Conservation (phyloP, 192 early-diverging fungal species). For the Coemansia reversa region DNA sequence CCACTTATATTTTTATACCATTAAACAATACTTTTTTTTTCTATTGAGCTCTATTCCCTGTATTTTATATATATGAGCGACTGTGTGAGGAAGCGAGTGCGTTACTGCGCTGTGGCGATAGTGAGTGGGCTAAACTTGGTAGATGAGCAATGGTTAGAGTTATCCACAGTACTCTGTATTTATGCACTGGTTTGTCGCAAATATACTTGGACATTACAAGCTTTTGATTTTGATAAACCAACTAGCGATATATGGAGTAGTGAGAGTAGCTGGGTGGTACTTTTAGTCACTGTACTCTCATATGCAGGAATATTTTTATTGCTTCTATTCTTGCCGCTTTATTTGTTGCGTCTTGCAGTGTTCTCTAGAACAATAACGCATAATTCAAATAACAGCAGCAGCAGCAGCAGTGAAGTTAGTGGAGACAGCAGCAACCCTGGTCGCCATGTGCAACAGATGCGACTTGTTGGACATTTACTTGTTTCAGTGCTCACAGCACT, state of each 20-base stretch:
- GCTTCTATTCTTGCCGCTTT: conserved; percentile 8
- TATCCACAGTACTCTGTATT: not conserved
- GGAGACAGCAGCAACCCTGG: not conserved
- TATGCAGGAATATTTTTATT: conserved; percentile 6
- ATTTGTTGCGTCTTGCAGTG: not conserved
- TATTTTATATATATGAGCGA: too few species aligned
- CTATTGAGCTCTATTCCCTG: too few species aligned
- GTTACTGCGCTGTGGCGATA: too few species aligned
- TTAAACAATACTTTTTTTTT: too few species aligned
- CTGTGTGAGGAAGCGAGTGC: too few species aligned
- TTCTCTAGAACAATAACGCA: not conserved
- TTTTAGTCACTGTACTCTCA: not conserved
- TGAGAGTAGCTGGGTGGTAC: conserved; percentile 7
- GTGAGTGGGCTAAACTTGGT: not conserved
- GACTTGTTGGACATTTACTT: not conserved
- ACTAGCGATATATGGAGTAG: too few species aligned
- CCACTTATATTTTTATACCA: too few species aligned
- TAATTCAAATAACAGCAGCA: not conserved
- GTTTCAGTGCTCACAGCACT: conserved; percentile 13
- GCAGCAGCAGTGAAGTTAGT: too few species aligned
- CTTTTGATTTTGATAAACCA: not conserved
- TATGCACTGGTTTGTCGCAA: conserved; percentile 17
- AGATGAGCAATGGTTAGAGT: conserved; percentile 3
- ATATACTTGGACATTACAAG: not conserved
- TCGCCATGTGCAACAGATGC: not conserved